phyloP scores from a whole-genome alignment of 2,329 filamentous ascomycete genomes.

The Cladophialophora exuberans region DNA sequence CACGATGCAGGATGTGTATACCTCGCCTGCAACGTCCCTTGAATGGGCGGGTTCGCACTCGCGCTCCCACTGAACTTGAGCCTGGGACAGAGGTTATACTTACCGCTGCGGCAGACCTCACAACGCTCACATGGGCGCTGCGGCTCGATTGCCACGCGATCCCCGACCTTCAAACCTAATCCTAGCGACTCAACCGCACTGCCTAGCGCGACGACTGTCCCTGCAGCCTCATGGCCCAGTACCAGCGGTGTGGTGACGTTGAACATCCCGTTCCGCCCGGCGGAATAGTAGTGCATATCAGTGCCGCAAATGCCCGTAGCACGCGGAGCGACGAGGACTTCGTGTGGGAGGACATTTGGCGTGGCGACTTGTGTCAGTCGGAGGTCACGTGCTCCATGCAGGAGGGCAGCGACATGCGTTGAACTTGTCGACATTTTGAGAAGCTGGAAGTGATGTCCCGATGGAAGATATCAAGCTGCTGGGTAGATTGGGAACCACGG shows the following conservation, averaged over 20 bases:
- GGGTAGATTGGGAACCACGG: not conserved
- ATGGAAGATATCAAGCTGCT: not conserved
- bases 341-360: slow-evolving; percentile 50
- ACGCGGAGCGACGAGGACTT: slow-evolving; percentile 53
- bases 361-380: slow-evolving; percentile 48
- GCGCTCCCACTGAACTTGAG: slow-evolving; percentile 64
- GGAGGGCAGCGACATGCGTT: slow-evolving; percentile 38
- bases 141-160: slow-evolving; percentile 87
- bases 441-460: not conserved
- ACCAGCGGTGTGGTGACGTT: slow-evolving; percentile 80
- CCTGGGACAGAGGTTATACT: slow-evolving; percentile 64
- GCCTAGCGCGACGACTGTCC: slow-evolving; percentile 69
- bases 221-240: slow-evolving; percentile 76
- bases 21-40: slow-evolving; percentile 65
- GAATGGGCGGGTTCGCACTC: slow-evolving; percentile 62
- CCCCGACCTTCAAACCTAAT: slow-evolving; percentile 60
- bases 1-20: slow-evolving; percentile 64
- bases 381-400: slow-evolving; percentile 64
- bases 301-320: slow-evolving; percentile 70
- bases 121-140: slow-evolving; percentile 77
- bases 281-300: slow-evolving; percentile 81
- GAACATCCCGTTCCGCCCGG: slow-evolving; percentile 85
- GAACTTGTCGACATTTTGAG: slow-evolving; percentile 4
- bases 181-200: slow-evolving; percentile 23
- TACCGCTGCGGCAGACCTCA: slow-evolving; percentile 56